These are phyloP conservation scores for Eucalyptus sideroxylon DNA, from an alignment of 345 rosid genomes.

Conservation along the genomic window DNA sequence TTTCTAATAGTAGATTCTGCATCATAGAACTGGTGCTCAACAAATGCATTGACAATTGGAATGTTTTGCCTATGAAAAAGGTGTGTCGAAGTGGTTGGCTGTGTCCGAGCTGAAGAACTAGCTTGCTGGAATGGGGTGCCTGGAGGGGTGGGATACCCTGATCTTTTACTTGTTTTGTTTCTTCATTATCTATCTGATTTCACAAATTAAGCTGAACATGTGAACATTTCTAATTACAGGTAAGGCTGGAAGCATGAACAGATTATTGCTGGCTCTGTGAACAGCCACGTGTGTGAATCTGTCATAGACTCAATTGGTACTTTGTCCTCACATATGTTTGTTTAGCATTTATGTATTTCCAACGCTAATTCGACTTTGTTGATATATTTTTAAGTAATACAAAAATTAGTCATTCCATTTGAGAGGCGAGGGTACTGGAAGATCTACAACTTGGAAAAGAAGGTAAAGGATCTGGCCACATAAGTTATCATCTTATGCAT, in stretches of 20 bases:
- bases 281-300: conserved; percentile 25
- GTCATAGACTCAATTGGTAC: not conserved
- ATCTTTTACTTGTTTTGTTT: not conserved
- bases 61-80: too few species aligned
- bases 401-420: conserved; percentile 62
- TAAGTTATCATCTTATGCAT: not conserved
- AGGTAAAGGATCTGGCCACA: conserved; percentile 27
- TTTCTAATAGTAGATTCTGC: not conserved
- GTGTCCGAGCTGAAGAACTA: too few species aligned
- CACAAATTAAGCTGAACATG: not conserved
- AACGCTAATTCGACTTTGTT: not conserved
- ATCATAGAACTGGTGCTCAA: not conserved
- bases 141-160: conserved; percentile 14
- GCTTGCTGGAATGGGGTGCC: too few species aligned
- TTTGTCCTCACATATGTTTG: not conserved
- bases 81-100: too few species aligned
- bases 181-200: not conserved
- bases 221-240: conserved; percentile 18
- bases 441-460: conserved; percentile 82
- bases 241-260: conserved; percentile 72
- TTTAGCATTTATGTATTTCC: not conserved
- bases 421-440: conserved; percentile 82
- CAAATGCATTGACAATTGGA: not conserved
- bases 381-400: not conserved
- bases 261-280: conserved; percentile 89